Percentiles rank a stretch among this genome's conserved stretches.
Evolutionary conservation across 139 green algal genomes (phyloP).

Genomic region (Picochlorum costavermella): DNA sequence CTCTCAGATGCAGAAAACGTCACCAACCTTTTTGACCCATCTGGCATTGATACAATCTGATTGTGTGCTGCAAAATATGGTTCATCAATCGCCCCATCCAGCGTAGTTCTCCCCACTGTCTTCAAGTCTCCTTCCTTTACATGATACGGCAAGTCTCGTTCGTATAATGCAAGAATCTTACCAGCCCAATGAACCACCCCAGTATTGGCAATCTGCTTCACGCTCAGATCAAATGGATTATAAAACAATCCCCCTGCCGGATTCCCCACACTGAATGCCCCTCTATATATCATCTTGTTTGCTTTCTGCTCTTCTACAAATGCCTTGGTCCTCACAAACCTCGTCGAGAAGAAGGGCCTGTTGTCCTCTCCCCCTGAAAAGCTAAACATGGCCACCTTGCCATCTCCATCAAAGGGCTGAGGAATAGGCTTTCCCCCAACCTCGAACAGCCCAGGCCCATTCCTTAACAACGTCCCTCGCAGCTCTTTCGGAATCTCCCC

Average conservation of each 20-base stretch:
- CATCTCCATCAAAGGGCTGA: conserved; percentile 40
- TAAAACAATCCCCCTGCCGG: conserved; percentile 24
- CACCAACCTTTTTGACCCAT: conserved; percentile 27
- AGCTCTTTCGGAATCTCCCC: conserved; percentile 29
- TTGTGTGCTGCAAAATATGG: conserved; percentile 29
- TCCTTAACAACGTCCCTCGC: conserved; percentile 28
- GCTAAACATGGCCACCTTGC: conserved; percentile 25
- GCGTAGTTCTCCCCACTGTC: conserved; percentile 20
- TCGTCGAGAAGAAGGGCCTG: conserved; percentile 2
- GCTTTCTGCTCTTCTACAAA: conserved; percentile 31
- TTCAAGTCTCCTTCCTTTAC: conserved; percentile 20
- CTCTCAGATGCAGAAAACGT: conserved; percentile 27
- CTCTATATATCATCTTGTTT: conserved; percentile 30
- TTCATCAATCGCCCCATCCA: conserved; percentile 9
- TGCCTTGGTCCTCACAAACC: conserved; percentile 12
- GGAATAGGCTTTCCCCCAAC: conserved; percentile 24
- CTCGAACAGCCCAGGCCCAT: conserved; percentile 36
- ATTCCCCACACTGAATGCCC: conserved; percentile 36
- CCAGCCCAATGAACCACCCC: conserved; percentile 31
- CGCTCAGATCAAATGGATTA: conserved; percentile 28
- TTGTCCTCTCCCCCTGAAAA: conserved; percentile 16
- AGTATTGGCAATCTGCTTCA: conserved; percentile 33
- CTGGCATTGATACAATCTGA: conserved; percentile 17
- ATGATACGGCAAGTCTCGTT: conserved; percentile 39
- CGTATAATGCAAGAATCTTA: conserved; percentile 34